Base-by-base conservation (phyloP, 1,139 yeast species). In the Yamadazyma dendronema region DNA sequence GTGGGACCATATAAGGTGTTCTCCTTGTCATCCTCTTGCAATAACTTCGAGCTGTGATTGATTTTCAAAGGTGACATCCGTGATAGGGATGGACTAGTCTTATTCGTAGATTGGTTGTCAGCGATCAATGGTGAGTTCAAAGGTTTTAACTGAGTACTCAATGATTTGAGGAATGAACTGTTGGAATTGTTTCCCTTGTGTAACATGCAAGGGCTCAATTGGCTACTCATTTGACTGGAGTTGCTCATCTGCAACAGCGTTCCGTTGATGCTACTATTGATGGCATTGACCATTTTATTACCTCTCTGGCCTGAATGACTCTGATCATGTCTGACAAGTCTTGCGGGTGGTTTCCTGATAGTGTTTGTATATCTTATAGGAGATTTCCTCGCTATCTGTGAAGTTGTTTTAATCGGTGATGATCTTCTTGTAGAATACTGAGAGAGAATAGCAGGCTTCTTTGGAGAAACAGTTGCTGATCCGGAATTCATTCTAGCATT, bases 41-140 rank as follows among this genome's bases (percentile, higher is more conserved):
- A 7, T 17, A 22, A 17, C 10, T 13, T 17, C 4, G 17, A 17
- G 8, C 31, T 39, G 16, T 35, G 40, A 31, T 46, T 47, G 24
- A 47, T 28, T 31, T 46, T 45, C 35, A 58, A 46, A 3, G 63
- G 62, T 4, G 61, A 56, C 19, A 49, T 34, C 31, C 40, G 50
- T 7, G 54, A 34, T 12, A 35, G 28, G 4, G 36, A 21, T 15
- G 42, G 42, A n/a, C 37, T 34, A 12, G 30, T 15, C 21, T 32
- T 38, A 14, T 29, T 32, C 24, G 3, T 7, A 19, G 17, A 11
- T 14, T 15, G 15, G 16, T 5, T 5, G 14, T 28, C 30, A 7
- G 45, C 38, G 5, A 46, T 33, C 25, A 64, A 49, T 2, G 71
- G 69, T 0, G 63, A 52, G 33, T 57, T 55, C 29, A 65, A 56